Evolutionary conservation across 306 rosid species (phyloP), one percentile per base, ranked within the genome.

Genomic region (Coriaria nepalensis): DNA sequence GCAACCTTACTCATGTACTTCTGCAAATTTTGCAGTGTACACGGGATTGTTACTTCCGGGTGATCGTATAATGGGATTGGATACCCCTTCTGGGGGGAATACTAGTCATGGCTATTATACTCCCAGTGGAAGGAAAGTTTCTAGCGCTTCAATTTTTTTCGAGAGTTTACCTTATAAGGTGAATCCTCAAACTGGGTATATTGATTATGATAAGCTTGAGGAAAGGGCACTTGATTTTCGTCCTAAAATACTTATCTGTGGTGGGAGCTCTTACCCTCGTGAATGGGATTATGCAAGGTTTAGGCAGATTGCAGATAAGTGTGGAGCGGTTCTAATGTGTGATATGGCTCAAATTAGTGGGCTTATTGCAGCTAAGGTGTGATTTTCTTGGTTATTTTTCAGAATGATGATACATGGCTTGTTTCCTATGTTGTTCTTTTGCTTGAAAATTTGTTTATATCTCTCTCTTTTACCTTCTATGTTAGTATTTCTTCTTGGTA

Each of bases 321-420:
- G 97, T 53, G 93, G 95, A 40, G 84, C 95, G 36, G 86, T 79
- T 20, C 66, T 88, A 14, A 45, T 88, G 77, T 84, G 95, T 55
- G 97, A 88, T 64, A 88, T 88, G 95, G 97, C 97, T 10, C 95
- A 84, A 67, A 81, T 88, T 45, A 88, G 97, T 59, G 95, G 97
- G 14, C 62, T 88, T 35, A 65, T 84, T 11, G 93, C 93, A 6
- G 97, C 95, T 32, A 84, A 84, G 93, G 97, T 88, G 55, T 56
- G 86, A 68, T 61, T 37, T 51, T 37, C 50, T 29, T 47, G 50
- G 34, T 55, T 48, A 11, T 36, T 47, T 47, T 7, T 20, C 29
- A 20, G 29, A 39, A 15, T 10, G 6, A 41, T 40, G 49, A 11
- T 45, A 46, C 5, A 7, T 20, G 8, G 33, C 35, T 8, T 10